A percentile compares a stretch with the other conserved stretches of the same genome.
Conservation (phyloP, 352 stramenopile species). For the Blastocystis sp. region DNA sequence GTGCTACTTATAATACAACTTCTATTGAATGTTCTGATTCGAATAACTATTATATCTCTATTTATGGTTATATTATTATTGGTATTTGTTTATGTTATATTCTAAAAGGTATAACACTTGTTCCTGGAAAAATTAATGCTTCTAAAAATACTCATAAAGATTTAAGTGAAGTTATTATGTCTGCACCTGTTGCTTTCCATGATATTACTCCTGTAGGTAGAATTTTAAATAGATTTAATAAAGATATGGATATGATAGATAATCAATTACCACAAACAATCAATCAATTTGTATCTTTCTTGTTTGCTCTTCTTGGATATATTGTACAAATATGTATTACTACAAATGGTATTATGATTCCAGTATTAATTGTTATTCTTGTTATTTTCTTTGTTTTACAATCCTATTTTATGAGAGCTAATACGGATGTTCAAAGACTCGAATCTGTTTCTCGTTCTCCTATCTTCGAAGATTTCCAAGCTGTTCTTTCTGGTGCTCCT, state of each 20-base stretch:
- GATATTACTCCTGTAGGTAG: conserved; percentile 66
- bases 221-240: conserved; percentile 67
- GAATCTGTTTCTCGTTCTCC: conserved; percentile 51
- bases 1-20: background rate
- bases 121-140: conserved; percentile 48
- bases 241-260: conserved; percentile 74
- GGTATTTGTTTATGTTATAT: background rate
- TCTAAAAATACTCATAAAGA: conserved; percentile 59
- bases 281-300: background rate
- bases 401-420: conserved; percentile 52
- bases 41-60: background rate
- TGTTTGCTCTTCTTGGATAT: conserved; percentile 39
- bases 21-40: background rate
- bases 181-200: conserved; percentile 72
- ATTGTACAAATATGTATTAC: conserved; percentile 57
- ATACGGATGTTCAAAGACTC: conserved; percentile 53
- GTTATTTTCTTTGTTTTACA: conserved; percentile 55
- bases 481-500: conserved; percentile 52
- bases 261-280: conserved; percentile 46
- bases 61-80: background rate
- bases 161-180: conserved; percentile 59
- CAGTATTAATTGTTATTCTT: conserved; percentile 53
- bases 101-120: conserved; percentile 30
- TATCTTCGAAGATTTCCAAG: conserved; percentile 54
- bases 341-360: conserved; percentile 42